Evolutionary conservation across 2,329 filamentous ascomycete genomes (phyloP).

Genomic region (Penicillium aurantiogriseum): DNA sequence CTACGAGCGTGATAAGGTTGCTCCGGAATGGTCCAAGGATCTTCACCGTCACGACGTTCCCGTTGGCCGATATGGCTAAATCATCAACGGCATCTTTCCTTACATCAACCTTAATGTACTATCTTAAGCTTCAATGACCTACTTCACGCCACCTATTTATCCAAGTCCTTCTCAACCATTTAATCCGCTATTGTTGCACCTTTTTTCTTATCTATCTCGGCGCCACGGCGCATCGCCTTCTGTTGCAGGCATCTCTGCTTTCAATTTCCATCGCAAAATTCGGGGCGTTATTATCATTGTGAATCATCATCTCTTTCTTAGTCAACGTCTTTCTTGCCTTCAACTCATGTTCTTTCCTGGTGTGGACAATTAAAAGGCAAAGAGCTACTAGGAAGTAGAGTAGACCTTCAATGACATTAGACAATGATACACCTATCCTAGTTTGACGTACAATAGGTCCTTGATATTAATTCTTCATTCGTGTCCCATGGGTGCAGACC

Average conservation of each 20-base stretch:
- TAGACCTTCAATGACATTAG: not conserved
- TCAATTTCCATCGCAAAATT: not conserved
- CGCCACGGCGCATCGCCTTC: constrained; percentile 1
- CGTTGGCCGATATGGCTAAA: constrained; percentile 33
- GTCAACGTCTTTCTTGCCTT: not conserved
- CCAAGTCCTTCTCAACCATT: not conserved
- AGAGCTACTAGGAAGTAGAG: not conserved
- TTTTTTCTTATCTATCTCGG: not conserved
- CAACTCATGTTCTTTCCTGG: not conserved
- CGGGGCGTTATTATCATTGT: not conserved
- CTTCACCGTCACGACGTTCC: constrained; percentile 57
- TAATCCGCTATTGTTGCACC: not conserved
- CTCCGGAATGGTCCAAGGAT: constrained; percentile 74
- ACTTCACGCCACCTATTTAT: constrained; percentile 6
- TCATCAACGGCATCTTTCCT: not conserved
- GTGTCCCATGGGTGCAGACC: not conserved
- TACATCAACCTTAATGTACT: constrained; percentile 3
- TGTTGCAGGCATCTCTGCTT: not conserved
- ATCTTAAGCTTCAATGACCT: constrained; percentile 10
- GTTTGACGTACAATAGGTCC: not conserved
- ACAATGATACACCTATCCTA: not conserved
- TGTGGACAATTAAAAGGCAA: not conserved
- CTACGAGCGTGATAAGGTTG: constrained; percentile 80
- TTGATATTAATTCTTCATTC: not conserved
- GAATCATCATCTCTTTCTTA: not conserved